Conservation (phyloP, 2,329 filamentous ascomycete genomes). For the Phialocephala subalpina region DNA sequence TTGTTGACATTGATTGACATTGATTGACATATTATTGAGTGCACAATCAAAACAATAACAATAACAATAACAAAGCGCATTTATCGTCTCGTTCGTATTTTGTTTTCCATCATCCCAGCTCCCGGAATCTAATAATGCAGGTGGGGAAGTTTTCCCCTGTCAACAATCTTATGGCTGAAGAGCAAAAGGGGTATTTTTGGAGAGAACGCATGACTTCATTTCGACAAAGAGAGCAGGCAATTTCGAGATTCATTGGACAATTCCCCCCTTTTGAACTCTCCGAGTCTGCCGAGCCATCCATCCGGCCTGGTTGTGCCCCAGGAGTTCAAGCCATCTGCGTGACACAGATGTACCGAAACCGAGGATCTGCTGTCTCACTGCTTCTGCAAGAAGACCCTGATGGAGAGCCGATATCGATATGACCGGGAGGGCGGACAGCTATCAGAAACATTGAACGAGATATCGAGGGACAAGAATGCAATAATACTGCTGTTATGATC, state of each 20-base stretch:
- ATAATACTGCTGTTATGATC: not conserved
- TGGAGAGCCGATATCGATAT: constrained; percentile 14
- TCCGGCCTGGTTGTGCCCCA: not conserved
- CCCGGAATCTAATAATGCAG: constrained; percentile 20
- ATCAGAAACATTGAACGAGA: constrained; percentile 3
- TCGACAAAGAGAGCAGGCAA: constrained; percentile 10
- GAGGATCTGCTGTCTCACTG: too few relatives aligned
- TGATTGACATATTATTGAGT: constrained; percentile 7
- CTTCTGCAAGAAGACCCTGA: too few relatives aligned
- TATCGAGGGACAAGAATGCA: constrained; percentile 4
- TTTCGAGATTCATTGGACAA: not conserved
- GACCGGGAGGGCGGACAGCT: constrained; percentile 3
- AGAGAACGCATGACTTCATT: constrained; percentile 16
- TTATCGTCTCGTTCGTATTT: constrained; percentile 16
- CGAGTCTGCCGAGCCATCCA: not conserved
- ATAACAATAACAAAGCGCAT: constrained; percentile 12
- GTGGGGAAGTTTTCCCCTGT: constrained; percentile 9
- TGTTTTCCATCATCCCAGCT: constrained; percentile 16
- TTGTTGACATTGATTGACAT: constrained; percentile 10
- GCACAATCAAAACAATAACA: constrained; percentile 16
- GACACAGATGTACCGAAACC: too few relatives aligned
- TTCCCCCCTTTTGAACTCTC: constrained; percentile 8
- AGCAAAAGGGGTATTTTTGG: constrained; percentile 7
- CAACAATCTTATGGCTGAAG: constrained; percentile 11
- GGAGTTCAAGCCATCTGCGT: not conserved